These are phyloP conservation scores for Ichthyophthirius multifiliis DNA, from an alignment of 169 alveolate genomes.

Conservation along the genomic window DNA sequence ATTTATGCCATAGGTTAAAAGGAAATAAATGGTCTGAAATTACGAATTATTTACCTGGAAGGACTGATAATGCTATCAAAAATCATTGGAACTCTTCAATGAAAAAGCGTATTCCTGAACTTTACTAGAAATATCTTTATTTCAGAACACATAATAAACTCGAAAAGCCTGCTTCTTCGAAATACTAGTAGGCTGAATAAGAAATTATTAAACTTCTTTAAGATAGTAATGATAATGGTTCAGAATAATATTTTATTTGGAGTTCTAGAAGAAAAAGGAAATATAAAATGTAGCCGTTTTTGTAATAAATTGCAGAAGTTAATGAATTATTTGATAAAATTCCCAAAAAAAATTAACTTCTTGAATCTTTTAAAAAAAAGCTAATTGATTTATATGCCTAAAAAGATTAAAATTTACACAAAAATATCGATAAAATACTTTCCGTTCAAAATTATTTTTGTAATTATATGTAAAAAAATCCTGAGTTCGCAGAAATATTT, in stretches of 20 bases:
- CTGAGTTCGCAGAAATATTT: too few species aligned
- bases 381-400: too few species aligned
- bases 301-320: too few species aligned
- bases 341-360: too few species aligned
- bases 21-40: constrained; percentile 90
- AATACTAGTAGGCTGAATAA: not conserved
- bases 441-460: too few species aligned
- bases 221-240: not conserved
- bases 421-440: too few species aligned
- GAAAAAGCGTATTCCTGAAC: constrained; percentile 48
- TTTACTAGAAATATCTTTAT: not conserved
- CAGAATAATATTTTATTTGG: not conserved
- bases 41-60: constrained; percentile 77
- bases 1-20: constrained; percentile 57
- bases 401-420: too few species aligned
- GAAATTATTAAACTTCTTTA: not conserved
- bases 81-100: constrained; percentile 83
- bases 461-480: too few species aligned
- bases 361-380: too few species aligned
- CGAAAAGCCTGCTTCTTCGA: not conserved
- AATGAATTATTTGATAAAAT: too few species aligned
- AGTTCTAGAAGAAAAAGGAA: not conserved
- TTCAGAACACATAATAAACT: not conserved
- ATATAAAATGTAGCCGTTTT: too few species aligned
- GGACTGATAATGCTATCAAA: constrained; percentile 89